These are phyloP conservation scores for Phlyctochytrium planicorne DNA, from an alignment of 192 early-diverging fungal species.

Conservation along the genomic window DNA sequence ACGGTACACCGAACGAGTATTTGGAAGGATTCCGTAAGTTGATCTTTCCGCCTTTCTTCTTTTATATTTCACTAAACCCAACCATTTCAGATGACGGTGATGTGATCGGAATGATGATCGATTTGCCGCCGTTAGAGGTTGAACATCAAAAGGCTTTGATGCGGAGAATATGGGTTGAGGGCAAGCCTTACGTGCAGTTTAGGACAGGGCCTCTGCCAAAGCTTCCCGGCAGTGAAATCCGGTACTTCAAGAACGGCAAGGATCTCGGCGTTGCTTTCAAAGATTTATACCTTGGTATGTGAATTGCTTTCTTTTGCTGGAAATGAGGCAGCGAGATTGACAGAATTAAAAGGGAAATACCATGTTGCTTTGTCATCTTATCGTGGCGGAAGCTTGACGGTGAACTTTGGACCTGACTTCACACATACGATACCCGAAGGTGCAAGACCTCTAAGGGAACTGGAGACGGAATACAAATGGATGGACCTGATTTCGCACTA, in stretches of 20 bases:
- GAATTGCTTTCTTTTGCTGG: conserved; percentile 1
- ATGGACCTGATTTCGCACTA: conserved; percentile 10
- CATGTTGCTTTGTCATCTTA: conserved; percentile 73
- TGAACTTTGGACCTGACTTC: conserved; percentile 74
- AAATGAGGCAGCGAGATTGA: background rate
- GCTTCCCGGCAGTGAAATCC: conserved; percentile 55
- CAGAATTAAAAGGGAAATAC: conserved; percentile 58
- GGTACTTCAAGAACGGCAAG: conserved; percentile 67
- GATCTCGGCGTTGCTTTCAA: conserved; percentile 64
- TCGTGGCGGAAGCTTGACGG: conserved; percentile 56
- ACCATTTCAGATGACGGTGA: conserved; percentile 34
- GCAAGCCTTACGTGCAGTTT: conserved; percentile 35
- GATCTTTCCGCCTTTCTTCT: background rate
- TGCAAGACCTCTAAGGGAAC: conserved; percentile 31
- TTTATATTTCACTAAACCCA: background rate
- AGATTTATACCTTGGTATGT: conserved; percentile 56
- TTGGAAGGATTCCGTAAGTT: conserved; percentile 40
- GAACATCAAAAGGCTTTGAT: conserved; percentile 29
- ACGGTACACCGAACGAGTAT: conserved; percentile 16
- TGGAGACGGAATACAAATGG: conserved; percentile 21
- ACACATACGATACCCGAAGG: conserved; percentile 52
- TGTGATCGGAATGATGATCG: conserved; percentile 39
- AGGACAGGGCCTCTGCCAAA: conserved; percentile 30
- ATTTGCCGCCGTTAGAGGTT: conserved; percentile 22
- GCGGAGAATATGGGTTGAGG: conserved; percentile 32